Conservation (phyloP, 2,329 filamentous ascomycete genomes). For the Fusarium sublunatum region DNA sequence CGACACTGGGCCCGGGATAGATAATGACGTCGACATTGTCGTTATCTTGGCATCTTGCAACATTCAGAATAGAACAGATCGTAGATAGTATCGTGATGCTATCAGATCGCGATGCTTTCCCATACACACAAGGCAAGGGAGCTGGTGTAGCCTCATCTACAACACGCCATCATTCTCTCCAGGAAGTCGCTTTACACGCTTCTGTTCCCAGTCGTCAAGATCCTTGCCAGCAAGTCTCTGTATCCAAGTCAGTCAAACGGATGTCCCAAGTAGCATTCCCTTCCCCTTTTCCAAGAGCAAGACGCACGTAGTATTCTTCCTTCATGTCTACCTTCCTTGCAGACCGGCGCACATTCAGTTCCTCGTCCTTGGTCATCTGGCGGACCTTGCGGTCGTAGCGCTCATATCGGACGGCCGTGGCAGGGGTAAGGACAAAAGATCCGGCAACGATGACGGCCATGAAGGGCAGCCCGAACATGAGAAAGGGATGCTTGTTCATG, state of each 20-base stretch:
- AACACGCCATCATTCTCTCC: conserved; percentile 91
- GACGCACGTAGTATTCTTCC: conserved; percentile 87
- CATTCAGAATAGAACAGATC: conserved; percentile 4
- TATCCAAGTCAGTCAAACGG: conserved; percentile 28
- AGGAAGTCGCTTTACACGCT: conserved; percentile 86
- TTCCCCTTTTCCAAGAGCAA: background rate
- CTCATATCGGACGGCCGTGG: conserved; percentile 93
- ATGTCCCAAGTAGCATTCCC: conserved; percentile 7
- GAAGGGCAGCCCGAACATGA: conserved; percentile 94
- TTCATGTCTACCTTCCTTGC: conserved; percentile 80
- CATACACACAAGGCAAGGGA: conserved; percentile 29
- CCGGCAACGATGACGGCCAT: conserved; percentile 88
- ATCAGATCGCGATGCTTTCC: conserved; percentile 16
- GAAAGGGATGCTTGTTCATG: conserved; percentile 84
- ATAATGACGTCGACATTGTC: conserved; percentile 21
- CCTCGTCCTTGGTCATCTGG: conserved; percentile 86
- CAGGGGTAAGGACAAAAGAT: conserved; percentile 93
- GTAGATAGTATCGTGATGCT: conserved; percentile 7
- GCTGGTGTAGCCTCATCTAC: conserved; percentile 20
- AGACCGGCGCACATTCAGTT: conserved; percentile 79
- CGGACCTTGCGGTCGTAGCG: conserved; percentile 89
- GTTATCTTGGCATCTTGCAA: conserved; percentile 14
- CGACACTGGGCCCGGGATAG: background rate
- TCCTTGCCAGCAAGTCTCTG: conserved; percentile 76
- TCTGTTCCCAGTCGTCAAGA: conserved; percentile 96